Conservation (phyloP, 2,329 filamentous ascomycete genomes). For the Anisogramma anomala region DNA sequence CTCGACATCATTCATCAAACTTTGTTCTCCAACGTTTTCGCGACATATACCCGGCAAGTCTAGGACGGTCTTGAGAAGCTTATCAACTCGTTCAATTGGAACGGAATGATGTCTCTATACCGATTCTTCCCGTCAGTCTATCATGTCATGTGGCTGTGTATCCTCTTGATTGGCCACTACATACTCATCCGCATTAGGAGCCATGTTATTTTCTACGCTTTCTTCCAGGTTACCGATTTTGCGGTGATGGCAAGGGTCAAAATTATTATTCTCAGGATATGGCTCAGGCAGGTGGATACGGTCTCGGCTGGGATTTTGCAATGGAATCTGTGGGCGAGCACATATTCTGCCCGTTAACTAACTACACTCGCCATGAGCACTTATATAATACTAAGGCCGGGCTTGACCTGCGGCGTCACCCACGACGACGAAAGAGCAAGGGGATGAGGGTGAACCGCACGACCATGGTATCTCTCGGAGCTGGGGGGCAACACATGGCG, state of each 20-base stretch:
- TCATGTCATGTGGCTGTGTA: too few species aligned
- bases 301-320: background rate
- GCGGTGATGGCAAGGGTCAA: background rate
- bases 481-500: too few species aligned
- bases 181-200: too few species aligned
- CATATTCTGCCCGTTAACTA: background rate
- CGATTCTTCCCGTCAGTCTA: background rate
- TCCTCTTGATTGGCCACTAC: too few species aligned
- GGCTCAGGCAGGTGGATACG: background rate
- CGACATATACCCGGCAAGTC: background rate
- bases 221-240: background rate
- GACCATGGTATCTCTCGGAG: background rate
- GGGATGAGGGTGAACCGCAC: background rate
- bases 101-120: background rate
- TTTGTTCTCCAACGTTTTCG: background rate
- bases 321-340: background rate
- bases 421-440: background rate
- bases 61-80: background rate
- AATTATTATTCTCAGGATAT: background rate
- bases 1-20: too few species aligned
- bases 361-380: background rate
- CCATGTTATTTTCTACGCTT: background rate
- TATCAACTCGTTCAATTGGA: background rate
- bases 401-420: background rate
- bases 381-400: background rate